These are phyloP conservation scores for Pigoraptor vietnamica DNA, from an alignment of 78 protist species.

Conservation along the genomic window DNA sequence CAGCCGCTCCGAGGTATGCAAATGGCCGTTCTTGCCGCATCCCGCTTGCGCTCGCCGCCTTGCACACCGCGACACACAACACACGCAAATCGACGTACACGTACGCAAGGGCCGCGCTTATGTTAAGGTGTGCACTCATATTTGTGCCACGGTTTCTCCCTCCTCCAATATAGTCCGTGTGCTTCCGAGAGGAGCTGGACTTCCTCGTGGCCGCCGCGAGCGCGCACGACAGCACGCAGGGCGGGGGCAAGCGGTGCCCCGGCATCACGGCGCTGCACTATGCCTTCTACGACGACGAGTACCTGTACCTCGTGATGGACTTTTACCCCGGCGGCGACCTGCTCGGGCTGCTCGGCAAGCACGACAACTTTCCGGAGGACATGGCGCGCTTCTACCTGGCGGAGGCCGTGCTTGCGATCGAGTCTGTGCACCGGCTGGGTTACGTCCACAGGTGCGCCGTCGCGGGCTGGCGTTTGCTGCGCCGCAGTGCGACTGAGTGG, in stretches of 20 bases:
- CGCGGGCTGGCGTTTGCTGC: not conserved
- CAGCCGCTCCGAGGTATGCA: conserved; percentile 50
- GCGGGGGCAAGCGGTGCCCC: not conserved
- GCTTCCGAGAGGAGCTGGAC: conserved; percentile 70
- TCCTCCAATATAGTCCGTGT: not conserved
- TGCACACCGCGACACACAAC: too few relatives aligned
- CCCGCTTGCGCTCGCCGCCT: too few relatives aligned
- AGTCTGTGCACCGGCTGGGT: conserved; percentile 67
- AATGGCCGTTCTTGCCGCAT: conserved; percentile 11
- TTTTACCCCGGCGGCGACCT: conserved; percentile 44
- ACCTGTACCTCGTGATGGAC: conserved; percentile 52
- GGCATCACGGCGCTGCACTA: conserved; percentile 49
- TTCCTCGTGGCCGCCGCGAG: conserved; percentile 35
- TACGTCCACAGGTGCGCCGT: conserved; percentile 53
- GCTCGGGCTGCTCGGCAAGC: conserved; percentile 13
- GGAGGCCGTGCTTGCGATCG: conserved; percentile 75
- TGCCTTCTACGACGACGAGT: conserved; percentile 58
- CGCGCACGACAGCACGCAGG: not conserved
- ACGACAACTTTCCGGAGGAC: conserved; percentile 35
- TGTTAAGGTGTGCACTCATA: too few relatives aligned
- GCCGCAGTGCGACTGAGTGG: not conserved
- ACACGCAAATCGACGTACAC: too few relatives aligned
- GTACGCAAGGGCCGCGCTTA: too few relatives aligned
- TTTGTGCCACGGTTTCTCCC: not conserved
- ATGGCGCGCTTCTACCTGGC: conserved; percentile 75